Conservation (phyloP, 192 early-diverging fungal species). For the Chytriomyces sp. region DNA sequence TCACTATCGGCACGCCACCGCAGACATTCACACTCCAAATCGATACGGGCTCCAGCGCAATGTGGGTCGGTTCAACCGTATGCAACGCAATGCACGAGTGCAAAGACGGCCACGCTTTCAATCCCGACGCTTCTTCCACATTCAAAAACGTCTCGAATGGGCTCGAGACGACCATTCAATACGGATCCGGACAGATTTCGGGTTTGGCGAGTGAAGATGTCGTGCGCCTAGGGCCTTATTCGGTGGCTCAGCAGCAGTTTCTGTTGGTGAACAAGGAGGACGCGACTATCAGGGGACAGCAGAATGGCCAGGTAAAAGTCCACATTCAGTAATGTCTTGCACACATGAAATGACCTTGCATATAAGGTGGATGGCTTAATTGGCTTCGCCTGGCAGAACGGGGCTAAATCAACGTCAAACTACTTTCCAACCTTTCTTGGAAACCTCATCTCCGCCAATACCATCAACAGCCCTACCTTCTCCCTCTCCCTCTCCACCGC, state of each 20-base stretch:
- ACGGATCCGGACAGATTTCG: neutral
- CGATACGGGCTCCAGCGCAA: neutral
- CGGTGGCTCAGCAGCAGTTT: neutral
- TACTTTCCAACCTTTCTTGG: neutral
- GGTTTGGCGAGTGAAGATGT: neutral
- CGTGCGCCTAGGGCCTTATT: neutral
- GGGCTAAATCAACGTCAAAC: neutral
- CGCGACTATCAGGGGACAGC: neutral
- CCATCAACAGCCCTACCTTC: neutral
- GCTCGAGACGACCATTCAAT: neutral
- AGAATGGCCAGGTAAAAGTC: no score
- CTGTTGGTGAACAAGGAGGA: neutral
- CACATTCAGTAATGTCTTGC: no score
- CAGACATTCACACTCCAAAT: neutral
- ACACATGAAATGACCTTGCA: no score
- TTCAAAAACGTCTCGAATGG: neutral
- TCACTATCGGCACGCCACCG: neutral
- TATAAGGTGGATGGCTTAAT: neutral
- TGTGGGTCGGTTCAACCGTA: neutral
- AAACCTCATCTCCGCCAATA: neutral
- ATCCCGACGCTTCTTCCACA: neutral
- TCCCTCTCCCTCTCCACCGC: neutral
- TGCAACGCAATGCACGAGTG: neutral
- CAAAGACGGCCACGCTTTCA: neutral
- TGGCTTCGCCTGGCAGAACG: neutral